phyloP scores from a whole-genome alignment of 2,329 filamentous ascomycete genomes.

The Colletotrichum agaves region DNA sequence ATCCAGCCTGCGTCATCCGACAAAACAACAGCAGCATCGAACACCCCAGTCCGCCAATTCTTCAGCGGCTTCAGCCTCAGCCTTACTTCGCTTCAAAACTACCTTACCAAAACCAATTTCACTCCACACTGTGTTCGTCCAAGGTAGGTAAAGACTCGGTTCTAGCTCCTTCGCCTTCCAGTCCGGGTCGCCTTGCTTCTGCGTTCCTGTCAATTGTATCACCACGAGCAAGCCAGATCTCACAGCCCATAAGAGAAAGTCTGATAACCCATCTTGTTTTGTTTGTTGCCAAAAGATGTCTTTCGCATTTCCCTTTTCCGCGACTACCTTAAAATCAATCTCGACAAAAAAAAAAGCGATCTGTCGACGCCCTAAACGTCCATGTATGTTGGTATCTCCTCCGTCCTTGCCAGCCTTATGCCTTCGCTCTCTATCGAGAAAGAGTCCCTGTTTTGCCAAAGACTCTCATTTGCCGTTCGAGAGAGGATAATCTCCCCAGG shows the following conservation, averaged over 20 bases:
- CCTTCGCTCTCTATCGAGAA: slow-evolving; percentile 26
- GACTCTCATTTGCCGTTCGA: slow-evolving; percentile 1
- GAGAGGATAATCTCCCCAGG: slow-evolving; percentile 8
- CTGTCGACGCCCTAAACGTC: slow-evolving; percentile 35
- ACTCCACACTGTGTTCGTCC: slow-evolving; percentile 26
- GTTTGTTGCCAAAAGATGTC: slow-evolving; percentile 13
- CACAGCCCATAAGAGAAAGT: background rate
- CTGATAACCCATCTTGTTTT: background rate
- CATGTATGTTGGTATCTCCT: slow-evolving; percentile 35
- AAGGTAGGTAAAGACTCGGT: too few relatives aligned
- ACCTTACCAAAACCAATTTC: background rate
- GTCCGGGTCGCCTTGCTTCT: background rate
- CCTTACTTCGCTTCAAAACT: background rate
- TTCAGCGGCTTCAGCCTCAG: slow-evolving; percentile 25
- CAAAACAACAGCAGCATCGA: background rate
- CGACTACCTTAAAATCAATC: slow-evolving; percentile 10
- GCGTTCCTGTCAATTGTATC: too few relatives aligned
- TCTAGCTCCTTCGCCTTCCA: too few relatives aligned
- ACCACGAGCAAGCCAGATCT: background rate
- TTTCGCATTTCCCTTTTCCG: slow-evolving; percentile 27
- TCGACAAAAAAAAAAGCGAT: slow-evolving; percentile 17
- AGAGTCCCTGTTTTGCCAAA: slow-evolving; percentile 19
- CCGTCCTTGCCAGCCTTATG: slow-evolving; percentile 21
- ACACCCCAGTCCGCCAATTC: slow-evolving; percentile 19
- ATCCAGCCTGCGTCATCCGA: slow-evolving; percentile 6